These are phyloP conservation scores for Dillenia suffruticosa DNA, from an alignment of 164 flowering plant genomes.

Conservation along the genomic window DNA sequence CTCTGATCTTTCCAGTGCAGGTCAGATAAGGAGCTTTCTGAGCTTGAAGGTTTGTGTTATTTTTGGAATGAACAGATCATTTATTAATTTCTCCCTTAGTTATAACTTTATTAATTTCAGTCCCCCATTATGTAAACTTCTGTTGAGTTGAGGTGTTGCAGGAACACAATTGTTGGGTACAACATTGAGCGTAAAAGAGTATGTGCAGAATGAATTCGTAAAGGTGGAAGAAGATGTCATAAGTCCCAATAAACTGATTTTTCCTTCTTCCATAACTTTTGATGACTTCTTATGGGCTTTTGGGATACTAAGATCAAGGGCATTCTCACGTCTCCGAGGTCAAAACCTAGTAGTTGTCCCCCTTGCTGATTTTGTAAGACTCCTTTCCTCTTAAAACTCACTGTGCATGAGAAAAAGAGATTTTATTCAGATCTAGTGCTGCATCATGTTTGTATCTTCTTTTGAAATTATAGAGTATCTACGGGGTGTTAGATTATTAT, in stretches of 20 bases:
- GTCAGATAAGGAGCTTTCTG: constrained; percentile 96
- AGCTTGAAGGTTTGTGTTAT: constrained; percentile 63
- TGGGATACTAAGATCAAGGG: constrained; percentile 85
- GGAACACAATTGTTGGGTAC: constrained; percentile 87
- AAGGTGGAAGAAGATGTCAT: constrained; percentile 65
- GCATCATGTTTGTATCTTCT: too few relatives aligned
- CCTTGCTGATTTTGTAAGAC: constrained; percentile 73
- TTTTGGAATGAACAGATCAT: too few relatives aligned
- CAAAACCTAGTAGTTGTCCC: constrained; percentile 86
- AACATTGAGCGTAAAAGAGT: constrained; percentile 69
- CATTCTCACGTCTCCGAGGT: constrained; percentile 86
- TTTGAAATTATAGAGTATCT: too few relatives aligned
- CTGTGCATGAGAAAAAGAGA: too few relatives aligned
- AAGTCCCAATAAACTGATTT: constrained; percentile 56
- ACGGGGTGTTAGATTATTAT: too few relatives aligned
- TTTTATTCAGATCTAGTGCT: too few relatives aligned
- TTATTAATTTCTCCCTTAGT: neutral
- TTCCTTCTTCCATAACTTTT: constrained; percentile 57
- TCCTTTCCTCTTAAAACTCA: neutral
- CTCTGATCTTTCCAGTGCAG: constrained; percentile 73
- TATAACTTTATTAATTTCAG: neutral
- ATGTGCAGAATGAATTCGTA: constrained; percentile 63
- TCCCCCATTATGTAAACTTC: neutral
- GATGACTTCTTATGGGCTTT: constrained; percentile 96
- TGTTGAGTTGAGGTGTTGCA: constrained; percentile 25